A percentile compares a stretch with the other conserved stretches of the same genome.
phyloP scores from a whole-genome alignment of 2,329 filamentous ascomycete genomes.

The Cytospora chrysosperma region DNA sequence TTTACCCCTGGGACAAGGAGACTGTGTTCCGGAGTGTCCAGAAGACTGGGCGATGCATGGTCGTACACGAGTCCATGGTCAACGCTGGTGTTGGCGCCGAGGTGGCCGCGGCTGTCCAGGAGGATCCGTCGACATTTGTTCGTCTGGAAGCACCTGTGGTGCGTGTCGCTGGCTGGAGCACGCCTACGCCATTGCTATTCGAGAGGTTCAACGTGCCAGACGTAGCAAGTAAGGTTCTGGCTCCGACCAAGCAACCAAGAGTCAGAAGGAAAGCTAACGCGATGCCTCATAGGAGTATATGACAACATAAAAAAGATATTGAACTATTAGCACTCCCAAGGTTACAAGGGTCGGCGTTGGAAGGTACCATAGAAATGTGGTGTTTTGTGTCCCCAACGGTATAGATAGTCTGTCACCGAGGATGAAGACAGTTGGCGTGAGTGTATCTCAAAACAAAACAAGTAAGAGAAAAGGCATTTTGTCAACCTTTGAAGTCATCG shows the following conservation, averaged over 20 bases:
- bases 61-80: constrained; percentile 91
- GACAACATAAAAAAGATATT: constrained; percentile 67
- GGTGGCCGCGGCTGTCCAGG: constrained; percentile 84
- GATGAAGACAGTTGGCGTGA: no score
- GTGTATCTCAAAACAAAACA: neutral
- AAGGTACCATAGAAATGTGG: neutral
- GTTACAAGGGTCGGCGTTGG: neutral
- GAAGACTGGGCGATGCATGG: constrained; percentile 82
- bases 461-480: neutral
- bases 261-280: constrained; percentile 30
- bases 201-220: constrained; percentile 84
- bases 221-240: constrained; percentile 69
- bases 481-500: neutral
- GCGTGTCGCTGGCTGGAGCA: constrained; percentile 86
- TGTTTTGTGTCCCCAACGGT: neutral
- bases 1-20: constrained; percentile 89
- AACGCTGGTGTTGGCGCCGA: constrained; percentile 89
- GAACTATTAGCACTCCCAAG: constrained; percentile 50
- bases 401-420: fast-evolving
- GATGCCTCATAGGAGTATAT: constrained; percentile 59
- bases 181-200: constrained; percentile 75
- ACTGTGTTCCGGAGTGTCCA: constrained; percentile 78
- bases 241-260: neutral
- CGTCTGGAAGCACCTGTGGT: constrained; percentile 81
- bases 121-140: constrained; percentile 72